These are phyloP conservation scores for Ogataea siamensis DNA, from an alignment of 805 yeast genomes.

Conservation along the genomic window DNA sequence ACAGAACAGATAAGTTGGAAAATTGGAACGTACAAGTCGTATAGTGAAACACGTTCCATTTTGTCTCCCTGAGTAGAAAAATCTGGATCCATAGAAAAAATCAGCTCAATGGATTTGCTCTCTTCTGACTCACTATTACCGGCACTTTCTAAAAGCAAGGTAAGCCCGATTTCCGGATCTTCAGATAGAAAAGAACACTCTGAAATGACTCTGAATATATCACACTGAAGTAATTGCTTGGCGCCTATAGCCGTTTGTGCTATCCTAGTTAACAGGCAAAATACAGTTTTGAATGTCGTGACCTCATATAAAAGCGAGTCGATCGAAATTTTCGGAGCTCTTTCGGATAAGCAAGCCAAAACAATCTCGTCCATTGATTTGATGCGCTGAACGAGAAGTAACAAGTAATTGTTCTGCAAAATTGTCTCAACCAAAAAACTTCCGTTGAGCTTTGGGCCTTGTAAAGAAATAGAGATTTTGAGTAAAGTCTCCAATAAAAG, in stretches of 20 bases:
- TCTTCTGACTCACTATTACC: conserved; percentile 7
- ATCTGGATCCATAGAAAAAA: conserved; percentile 53
- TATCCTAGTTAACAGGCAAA: conserved; percentile 67
- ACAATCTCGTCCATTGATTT: conserved; percentile 68
- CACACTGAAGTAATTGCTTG: conserved; percentile 68
- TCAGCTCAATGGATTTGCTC: conserved; percentile 38
- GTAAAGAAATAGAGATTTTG: conserved; percentile 45
- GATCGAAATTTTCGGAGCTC: conserved; percentile 39
- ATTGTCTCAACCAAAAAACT: conserved; percentile 60
- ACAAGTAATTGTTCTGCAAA: conserved; percentile 62
- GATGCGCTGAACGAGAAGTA: conserved; percentile 63
- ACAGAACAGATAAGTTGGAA: conserved; percentile 71
- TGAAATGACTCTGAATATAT: conserved; percentile 60
- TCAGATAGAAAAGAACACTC: conserved; percentile 54
- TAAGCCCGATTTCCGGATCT: conserved; percentile 80
- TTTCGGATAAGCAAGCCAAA: conserved; percentile 31
- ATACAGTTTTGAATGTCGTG: conserved; percentile 70
- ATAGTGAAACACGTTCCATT: conserved; percentile 44
- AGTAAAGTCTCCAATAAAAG: conserved; percentile 57
- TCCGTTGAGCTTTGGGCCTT: conserved; percentile 49
- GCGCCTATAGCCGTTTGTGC: conserved; percentile 81
- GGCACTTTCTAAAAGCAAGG: conserved; percentile 22
- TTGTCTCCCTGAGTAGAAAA: conserved; percentile 31
- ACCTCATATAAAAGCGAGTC: conserved; percentile 67
- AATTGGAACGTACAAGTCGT: conserved; percentile 68